A percentile compares a stretch with the other conserved stretches of the same genome.
Conservation (phyloP, 495 filamentous ascomycete genomes). For the Pyrenula massariospora region DNA sequence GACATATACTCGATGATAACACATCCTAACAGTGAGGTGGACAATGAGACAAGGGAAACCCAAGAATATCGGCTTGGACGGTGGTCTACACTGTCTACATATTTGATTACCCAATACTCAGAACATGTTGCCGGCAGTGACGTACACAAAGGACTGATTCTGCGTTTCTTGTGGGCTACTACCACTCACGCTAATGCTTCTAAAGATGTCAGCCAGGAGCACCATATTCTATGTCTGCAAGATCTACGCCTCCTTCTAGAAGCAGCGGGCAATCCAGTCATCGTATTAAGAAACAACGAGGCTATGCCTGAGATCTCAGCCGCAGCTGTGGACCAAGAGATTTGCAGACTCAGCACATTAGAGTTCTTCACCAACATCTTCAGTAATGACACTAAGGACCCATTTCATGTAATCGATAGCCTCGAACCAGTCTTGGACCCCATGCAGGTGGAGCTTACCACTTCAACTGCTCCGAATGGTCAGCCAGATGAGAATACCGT, state of each 20-base stretch:
- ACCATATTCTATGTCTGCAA: slow-evolving; percentile 69
- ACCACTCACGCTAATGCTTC: slow-evolving; percentile 61
- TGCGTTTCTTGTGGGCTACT: slow-evolving; percentile 76
- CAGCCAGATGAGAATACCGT: slow-evolving; percentile 9
- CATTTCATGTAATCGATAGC: slow-evolving; percentile 74
- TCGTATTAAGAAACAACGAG: slow-evolving; percentile 72
- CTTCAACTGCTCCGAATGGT: slow-evolving; percentile 13
- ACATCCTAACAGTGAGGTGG: slow-evolving; percentile 59
- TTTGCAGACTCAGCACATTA: slow-evolving; percentile 84
- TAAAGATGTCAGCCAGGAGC: slow-evolving; percentile 58
- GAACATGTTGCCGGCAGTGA: slow-evolving; percentile 14
- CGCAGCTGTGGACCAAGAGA: slow-evolving; percentile 72
- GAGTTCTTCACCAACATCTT: slow-evolving; percentile 91
- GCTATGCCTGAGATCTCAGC: slow-evolving; percentile 83
- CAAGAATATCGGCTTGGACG: slow-evolving; percentile 60
- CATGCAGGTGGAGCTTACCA: background rate
- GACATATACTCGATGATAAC: slow-evolving; percentile 73
- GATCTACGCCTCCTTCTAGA: slow-evolving; percentile 46
- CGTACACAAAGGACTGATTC: slow-evolving; percentile 18
- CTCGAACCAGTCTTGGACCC: slow-evolving; percentile 86
- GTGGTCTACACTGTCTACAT: slow-evolving; percentile 63
- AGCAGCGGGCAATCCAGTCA: slow-evolving; percentile 25
- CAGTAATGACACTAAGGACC: slow-evolving; percentile 49
- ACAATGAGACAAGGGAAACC: slow-evolving; percentile 38
- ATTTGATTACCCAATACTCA: slow-evolving; percentile 42